Evolutionary conservation across 2,329 filamentous ascomycete species (phyloP), one percentile per base, ranked within the genome.

Genomic region (Fusarium fracticaudum): DNA sequence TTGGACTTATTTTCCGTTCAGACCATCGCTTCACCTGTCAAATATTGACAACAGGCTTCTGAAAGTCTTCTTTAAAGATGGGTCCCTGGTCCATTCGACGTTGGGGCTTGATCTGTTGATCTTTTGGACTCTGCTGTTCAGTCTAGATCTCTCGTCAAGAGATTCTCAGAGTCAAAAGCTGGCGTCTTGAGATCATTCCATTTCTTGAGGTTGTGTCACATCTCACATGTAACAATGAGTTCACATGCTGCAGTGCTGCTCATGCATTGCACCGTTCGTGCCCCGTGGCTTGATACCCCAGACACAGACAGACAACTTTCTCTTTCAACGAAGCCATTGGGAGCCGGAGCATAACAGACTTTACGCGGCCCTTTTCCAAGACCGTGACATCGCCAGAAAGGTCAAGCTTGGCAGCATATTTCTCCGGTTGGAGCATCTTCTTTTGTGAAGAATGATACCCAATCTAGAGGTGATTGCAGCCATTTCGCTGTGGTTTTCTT

Each of bases 21-120:
- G 51, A n/a, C 47, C 58, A 45, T 53, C 37, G 31, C 41, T 59
- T 69, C 29, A 44, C 45, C 72, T 72, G 71, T 72, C 64, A 66
- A 55, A 53, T 57, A 45, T 41, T 47, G 50, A 54, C 59, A 71
- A 54, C 40, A 48, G 31, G 35, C 44, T 45, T 69, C 51, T 44
- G 58, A 51, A 35, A 35, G 50, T 57, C 41, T 63, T 64, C 65
- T 43, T 57, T 38, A 38, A 64, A 60, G 40, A 59, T 64, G 41
- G 67, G 37, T 35, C 54, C 72, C 67, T 50, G 40, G 64, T 64
- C 50, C 13, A 35, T 63, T 43, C 26, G 62, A 43, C 38, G n/a
- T 53, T 60, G 64, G 58, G 53, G 47, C 48, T 35, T 29, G 38
- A 20, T 38, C 35, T 45, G 60, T 33, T 24, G 43, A 20, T 31